A percentile compares a stretch with the other conserved stretches of the same genome.
These are phyloP conservation scores for Magnolia changhungtana DNA, from an alignment of 164 flowering plant species.

Conservation along the genomic window DNA sequence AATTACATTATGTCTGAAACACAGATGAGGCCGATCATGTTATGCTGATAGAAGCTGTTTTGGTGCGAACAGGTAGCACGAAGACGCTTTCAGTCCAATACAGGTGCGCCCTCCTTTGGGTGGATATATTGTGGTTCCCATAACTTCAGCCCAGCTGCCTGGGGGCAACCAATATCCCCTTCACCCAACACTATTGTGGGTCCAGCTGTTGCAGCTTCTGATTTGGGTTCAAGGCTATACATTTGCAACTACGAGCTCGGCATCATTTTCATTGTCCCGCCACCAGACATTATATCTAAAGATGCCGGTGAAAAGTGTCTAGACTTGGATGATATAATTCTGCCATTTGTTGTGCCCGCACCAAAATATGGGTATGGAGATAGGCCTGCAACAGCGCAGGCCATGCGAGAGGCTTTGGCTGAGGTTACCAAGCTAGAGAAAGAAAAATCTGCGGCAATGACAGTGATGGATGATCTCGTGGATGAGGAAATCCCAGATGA, in stretches of 20 bases:
- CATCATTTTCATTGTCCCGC: constrained; percentile 69
- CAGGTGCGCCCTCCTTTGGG: constrained; percentile 54
- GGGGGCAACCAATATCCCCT: constrained; percentile 58
- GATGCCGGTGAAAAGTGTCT: constrained; percentile 2
- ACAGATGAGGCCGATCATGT: background rate
- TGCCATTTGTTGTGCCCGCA: constrained; percentile 83
- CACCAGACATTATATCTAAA: constrained; percentile 36
- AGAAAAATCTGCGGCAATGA: constrained; percentile 17
- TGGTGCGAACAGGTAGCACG: constrained; percentile 60
- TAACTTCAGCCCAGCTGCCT: constrained; percentile 93
- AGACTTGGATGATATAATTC: constrained; percentile 54
- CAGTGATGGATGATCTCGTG: constrained; percentile 23
- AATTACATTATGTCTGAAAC: background rate
- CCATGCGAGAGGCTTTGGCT: constrained; percentile 64
- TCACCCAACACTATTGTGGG: constrained; percentile 14
- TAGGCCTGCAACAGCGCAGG: constrained; percentile 68
- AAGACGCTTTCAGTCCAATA: constrained; percentile 62
- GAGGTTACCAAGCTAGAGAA: constrained; percentile 36
- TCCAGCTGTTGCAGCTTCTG: constrained; percentile 20
- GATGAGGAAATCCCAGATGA: constrained; percentile 50
- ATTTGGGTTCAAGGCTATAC: constrained; percentile 42
- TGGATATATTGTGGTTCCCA: constrained; percentile 97
- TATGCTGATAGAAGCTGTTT: background rate
- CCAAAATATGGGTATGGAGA: constrained; percentile 60
- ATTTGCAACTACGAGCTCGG: constrained; percentile 88